Evolutionary conservation across 2,329 filamentous ascomycete species (phyloP).

Genomic region (Neofusicoccum sp.): DNA sequence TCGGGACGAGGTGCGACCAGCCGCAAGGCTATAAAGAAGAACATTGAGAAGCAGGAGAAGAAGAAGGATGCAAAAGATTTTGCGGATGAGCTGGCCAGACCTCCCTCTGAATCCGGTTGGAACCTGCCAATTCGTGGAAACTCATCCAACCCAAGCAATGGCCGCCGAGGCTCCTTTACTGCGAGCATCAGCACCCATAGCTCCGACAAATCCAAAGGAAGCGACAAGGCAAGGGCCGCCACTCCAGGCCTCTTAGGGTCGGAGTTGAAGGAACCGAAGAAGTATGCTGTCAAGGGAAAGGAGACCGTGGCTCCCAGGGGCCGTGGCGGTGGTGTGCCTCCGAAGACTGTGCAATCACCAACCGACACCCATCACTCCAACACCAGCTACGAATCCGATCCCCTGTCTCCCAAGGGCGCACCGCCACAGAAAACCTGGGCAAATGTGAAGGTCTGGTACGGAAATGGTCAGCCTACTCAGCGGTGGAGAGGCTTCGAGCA

Average conservation of each 20-base stretch:
- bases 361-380: constrained; percentile 7
- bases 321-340: constrained; percentile 42
- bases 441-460: constrained; percentile 42
- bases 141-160: neutral
- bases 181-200: constrained; percentile 30
- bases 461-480: constrained; percentile 32
- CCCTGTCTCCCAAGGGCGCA: neutral
- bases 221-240: constrained; percentile 9
- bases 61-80: constrained; percentile 37
- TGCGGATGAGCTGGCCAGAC: constrained; percentile 26
- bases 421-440: constrained; percentile 33
- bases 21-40: constrained; percentile 43
- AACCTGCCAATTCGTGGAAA: constrained; percentile 6
- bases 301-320: constrained; percentile 42
- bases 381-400: constrained; percentile 6
- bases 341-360: constrained; percentile 24
- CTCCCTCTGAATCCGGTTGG: constrained; percentile 16
- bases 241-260: constrained; percentile 3
- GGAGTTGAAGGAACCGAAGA: constrained; percentile 31
- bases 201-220: constrained; percentile 26
- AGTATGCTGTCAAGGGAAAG: constrained; percentile 40
- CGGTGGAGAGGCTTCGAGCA: constrained; percentile 42
- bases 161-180: constrained; percentile 3
- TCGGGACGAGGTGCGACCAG: constrained; percentile 44
- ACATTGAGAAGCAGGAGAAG: constrained; percentile 44